A percentile compares a stretch with the other conserved stretches of the same genome.
phyloP scores from a whole-genome alignment of 2,329 filamentous ascomycete genomes.

The Stachybotrys chlorohalonatus region DNA sequence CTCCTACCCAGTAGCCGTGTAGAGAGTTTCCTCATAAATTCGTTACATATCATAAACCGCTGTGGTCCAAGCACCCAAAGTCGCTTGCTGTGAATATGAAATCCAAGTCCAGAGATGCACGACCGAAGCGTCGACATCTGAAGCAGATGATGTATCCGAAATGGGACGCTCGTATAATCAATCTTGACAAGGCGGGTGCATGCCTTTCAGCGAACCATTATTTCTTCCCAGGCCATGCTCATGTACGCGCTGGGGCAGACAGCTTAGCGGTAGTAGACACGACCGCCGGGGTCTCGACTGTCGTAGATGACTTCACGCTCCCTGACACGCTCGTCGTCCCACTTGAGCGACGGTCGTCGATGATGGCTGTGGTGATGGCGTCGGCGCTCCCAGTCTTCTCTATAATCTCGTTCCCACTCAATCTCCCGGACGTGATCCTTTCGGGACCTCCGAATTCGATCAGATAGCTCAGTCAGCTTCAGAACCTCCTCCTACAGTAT shows the following conservation, averaged over 20 bases:
- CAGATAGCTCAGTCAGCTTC: conserved; percentile 71
- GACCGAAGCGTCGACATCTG: too few relatives aligned
- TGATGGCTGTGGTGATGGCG: conserved; percentile 25
- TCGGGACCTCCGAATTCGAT: conserved; percentile 64
- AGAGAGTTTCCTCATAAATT: background rate
- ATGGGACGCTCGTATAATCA: too few relatives aligned
- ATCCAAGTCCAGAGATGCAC: background rate
- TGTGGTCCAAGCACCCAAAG: background rate
- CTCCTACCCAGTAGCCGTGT: background rate
- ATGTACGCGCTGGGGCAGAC: too few relatives aligned
- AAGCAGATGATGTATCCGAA: background rate
- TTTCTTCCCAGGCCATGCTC: too few relatives aligned
- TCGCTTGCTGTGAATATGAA: background rate
- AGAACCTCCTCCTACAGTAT: conserved; percentile 69
- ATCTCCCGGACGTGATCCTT: conserved; percentile 43
- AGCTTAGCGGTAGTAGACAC: conserved; percentile 15
- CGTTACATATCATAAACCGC: background rate
- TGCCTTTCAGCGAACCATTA: too few relatives aligned
- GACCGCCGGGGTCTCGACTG: conserved; percentile 17
- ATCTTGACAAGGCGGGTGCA: too few relatives aligned
- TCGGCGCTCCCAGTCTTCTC: conserved; percentile 39
- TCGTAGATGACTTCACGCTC: conserved; percentile 64
- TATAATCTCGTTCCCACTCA: conserved; percentile 50
- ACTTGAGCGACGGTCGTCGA: conserved; percentile 20
- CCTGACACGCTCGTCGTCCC: conserved; percentile 55